A percentile compares a stretch with the other conserved stretches of the same genome.
Conservation (phyloP, 495 filamentous ascomycete genomes). For the Lepraria neglecta region DNA sequence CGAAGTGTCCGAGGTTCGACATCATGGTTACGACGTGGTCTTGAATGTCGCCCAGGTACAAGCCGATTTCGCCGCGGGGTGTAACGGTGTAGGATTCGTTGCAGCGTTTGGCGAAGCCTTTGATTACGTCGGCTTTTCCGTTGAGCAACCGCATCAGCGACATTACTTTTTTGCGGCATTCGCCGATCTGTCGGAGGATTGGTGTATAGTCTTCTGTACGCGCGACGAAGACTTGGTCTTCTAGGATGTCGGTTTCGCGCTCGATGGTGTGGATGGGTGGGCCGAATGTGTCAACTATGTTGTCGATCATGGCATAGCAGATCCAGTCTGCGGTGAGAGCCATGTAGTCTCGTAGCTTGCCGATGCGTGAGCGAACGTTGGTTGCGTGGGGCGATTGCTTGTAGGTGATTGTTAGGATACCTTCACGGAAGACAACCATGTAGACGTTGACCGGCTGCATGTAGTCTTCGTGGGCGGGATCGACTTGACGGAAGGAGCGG, state of each 20-base stretch:
- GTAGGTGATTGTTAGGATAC: conserved; percentile 90
- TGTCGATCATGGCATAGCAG: conserved; percentile 96
- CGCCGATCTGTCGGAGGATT: conserved; percentile 83
- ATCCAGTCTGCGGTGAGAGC: conserved; percentile 94
- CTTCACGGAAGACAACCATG: conserved; percentile 93
- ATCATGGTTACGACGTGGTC: conserved; percentile 99
- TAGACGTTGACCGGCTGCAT: conserved; percentile 93
- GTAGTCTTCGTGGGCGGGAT: conserved; percentile 67
- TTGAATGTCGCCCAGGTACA: conserved; percentile 95
- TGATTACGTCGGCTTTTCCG: conserved; percentile 95
- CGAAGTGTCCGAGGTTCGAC: conserved; percentile 88
- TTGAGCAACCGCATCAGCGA: conserved; percentile 84
- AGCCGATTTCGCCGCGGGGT: conserved; percentile 87
- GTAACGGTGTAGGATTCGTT: conserved; percentile 94
- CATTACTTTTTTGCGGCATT: conserved; percentile 90
- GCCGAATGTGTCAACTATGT: conserved; percentile 93
- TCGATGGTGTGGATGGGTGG: conserved; percentile 84
- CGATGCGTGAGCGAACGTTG: conserved; percentile 86
- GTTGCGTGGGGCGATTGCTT: conserved; percentile 72
- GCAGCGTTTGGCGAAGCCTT: conserved; percentile 95
- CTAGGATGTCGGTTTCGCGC: conserved; percentile 81
- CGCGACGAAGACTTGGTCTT: conserved; percentile 89
- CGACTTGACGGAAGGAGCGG: conserved; percentile 80
- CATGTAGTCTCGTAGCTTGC: conserved; percentile 87
- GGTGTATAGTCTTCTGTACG: conserved; percentile 78